Evolutionary conservation across 805 yeast genomes (phyloP), one percentile per base, ranked within the genome.

Genomic region (Saccharomycopsis fodiens): DNA sequence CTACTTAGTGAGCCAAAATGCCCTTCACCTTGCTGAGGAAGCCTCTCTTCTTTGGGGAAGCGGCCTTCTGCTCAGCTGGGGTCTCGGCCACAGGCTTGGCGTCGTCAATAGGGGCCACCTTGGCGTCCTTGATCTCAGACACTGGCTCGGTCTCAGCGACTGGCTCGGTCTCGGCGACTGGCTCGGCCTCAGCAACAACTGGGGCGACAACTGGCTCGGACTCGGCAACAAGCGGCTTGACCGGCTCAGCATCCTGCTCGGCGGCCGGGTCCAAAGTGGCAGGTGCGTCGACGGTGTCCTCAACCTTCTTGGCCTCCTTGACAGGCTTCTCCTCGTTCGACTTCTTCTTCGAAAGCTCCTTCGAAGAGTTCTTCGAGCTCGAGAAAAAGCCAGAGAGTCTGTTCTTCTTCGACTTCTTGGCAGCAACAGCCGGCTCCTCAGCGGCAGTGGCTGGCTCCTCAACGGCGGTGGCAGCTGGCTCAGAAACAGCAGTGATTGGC

Each of bases 11-110:
- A n/a, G n/a, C n/a, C n/a, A 69, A 60, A 27, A 67, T 54, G 54
- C 65, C 68, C 61, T 68, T 70, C 51, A 72, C 48, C 57, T 66
- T 69, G 44, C 68, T 54, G 45, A 70, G 60, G 40, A 73, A 65
- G 12, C 65, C 67, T 61, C 70, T 67, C 59, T 65, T 60, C 51
- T 61, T 61, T 27, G 59, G 52, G 48, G 55, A 52, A 12, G 35
- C 32, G 20, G 43, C 30, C 21, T 46, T 46, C 23, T 45, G 50
- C 29, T 46, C 43, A 37, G 52, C 35, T 16, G 48, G 57, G 4
- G 48, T 42, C 23, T 56, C 35, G n/a, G 45, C 45, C 13, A 49
- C 45, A 16, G 48, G n/a, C 8, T 42, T 46, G 21, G 44, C 37
- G 25, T 39, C 52, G 16, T 42, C 53, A 42, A 46, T 54, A 42